A percentile compares a stretch with the other conserved stretches of the same genome.
phyloP scores from a whole-genome alignment of 495 filamentous ascomycete species.

The Aspergillus carlsbadensis region DNA sequence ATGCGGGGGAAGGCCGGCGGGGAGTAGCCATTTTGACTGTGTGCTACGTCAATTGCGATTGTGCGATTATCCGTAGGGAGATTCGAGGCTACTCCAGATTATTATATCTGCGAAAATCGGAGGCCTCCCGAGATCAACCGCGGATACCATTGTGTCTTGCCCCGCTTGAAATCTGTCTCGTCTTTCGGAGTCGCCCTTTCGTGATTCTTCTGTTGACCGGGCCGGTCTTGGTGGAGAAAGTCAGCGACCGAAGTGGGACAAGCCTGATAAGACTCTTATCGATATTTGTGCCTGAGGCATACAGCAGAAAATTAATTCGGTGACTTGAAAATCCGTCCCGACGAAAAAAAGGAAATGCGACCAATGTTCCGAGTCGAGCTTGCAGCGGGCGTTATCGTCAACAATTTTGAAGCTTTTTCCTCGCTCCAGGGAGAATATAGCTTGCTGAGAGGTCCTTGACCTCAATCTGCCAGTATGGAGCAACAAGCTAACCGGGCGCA shows the following conservation, averaged over 20 bases:
- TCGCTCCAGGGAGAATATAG: constrained; percentile 18
- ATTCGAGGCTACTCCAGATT: not conserved
- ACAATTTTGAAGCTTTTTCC: constrained; percentile 17
- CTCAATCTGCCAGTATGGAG: constrained; percentile 59
- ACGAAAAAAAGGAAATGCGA: constrained; percentile 32
- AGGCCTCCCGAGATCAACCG: constrained; percentile 10
- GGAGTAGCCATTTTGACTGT: constrained; percentile 27
- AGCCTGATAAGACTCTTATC: constrained; percentile 12
- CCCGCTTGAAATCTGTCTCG: constrained; percentile 16
- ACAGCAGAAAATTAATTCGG: constrained; percentile 21
- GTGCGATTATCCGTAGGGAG: no score
- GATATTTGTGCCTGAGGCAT: constrained; percentile 9
- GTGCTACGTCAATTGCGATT: not conserved
- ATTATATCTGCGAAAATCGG: not conserved
- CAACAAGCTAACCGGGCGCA: constrained; percentile 83
- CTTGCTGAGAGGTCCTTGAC: constrained; percentile 30
- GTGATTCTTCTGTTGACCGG: constrained; percentile 7
- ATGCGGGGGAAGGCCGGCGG: constrained; percentile 43
- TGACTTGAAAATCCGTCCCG: constrained; percentile 30
- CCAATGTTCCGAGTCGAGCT: constrained; percentile 29
- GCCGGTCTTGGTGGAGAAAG: constrained; percentile 5
- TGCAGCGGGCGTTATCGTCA: constrained; percentile 15
- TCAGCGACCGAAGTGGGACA: constrained; percentile 11
- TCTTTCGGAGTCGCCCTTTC: not conserved
- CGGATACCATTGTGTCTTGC: constrained; percentile 13